Evolutionary conservation across 163 green algal species (phyloP), one percentile per base, ranked within the genome.

Genomic region (Prototheca stagnorum): DNA sequence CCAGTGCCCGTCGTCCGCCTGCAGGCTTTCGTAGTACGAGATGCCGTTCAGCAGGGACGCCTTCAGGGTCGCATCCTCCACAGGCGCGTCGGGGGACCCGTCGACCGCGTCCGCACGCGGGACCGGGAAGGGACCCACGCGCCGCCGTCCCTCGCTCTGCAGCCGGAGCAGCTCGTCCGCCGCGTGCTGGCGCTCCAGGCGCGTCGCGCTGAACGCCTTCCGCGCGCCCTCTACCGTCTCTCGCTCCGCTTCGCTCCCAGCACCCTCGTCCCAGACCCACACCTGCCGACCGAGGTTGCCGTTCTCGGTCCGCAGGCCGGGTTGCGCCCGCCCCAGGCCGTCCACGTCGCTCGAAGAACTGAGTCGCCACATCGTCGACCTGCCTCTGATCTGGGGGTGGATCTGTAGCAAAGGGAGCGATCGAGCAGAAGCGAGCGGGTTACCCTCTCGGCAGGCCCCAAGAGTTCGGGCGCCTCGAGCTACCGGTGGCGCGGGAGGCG

Each of bases 1-100:
- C 68, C 78, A 97, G 61, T 96, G 86, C 5, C 88, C 88, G 51
- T 96, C 88, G 1, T 93, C 75, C 22, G 67, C 47, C 64, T 97
- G 88, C 48, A 96, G 56, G n/a, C 59, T 71, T 41, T 83, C 70
- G 40, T 92, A 95, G 44, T 92, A 95, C 29, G 64, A 69, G 21
- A 93, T 67, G 7, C 56, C 82, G 7, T 67, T 62, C 8, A 35
- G 39, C n/a, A 82, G 43, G 5, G 70, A 49, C 12, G 36, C 42
- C 0, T 48, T 20, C 20, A 69, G 37, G 1, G 46, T 34, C 12
- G 40, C 36, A 12, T 20, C 5, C 3, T 8, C 6, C 17, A 15
- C 20, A 37, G 36, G 20, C 24, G n/a, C 1, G 28, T 1, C 16
- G 44, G n/a, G 8, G 55, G 4, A 76, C 46, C n/a, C 75, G 37